Conservation (phyloP, 306 rosid species). For the Cicer chorassanicum region DNA sequence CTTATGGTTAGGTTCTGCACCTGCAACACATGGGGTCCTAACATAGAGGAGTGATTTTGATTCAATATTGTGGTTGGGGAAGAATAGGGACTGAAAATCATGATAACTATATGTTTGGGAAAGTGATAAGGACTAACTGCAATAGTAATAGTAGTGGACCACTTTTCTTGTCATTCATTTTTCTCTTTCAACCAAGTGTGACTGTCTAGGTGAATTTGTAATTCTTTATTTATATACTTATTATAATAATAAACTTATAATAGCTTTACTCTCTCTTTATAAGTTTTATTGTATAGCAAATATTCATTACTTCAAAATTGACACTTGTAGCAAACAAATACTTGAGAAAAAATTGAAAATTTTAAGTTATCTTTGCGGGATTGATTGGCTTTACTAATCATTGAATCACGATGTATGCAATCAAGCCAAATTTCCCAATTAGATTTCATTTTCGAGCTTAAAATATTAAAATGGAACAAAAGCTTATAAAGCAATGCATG, state of each 20-base stretch:
- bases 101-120: slow-evolving; percentile 29
- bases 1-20: slow-evolving; percentile 30
- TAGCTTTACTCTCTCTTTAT: not conserved
- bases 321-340: slow-evolving; percentile 39
- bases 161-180: slow-evolving; percentile 32
- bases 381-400: slow-evolving; percentile 37
- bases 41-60: slow-evolving; percentile 23
- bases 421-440: not conserved
- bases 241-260: not conserved
- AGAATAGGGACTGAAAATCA: slow-evolving; percentile 38
- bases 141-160: slow-evolving; percentile 35
- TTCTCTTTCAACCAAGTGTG: slow-evolving; percentile 1
- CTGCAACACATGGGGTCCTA: slow-evolving; percentile 52
- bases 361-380: not conserved
- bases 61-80: slow-evolving; percentile 47
- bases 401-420: not conserved
- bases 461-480: not conserved
- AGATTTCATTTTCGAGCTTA: slow-evolving; percentile 5
- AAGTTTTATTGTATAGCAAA: not conserved
- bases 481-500: too few relatives aligned
- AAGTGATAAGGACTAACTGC: slow-evolving; percentile 51
- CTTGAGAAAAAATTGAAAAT: not conserved
- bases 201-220: not conserved
- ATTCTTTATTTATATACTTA: too few relatives aligned
- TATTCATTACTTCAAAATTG: slow-evolving; percentile 33